Evolutionary conservation across 192 early-diverging fungal genomes (phyloP).

Genomic region (Pilaira anomala): DNA sequence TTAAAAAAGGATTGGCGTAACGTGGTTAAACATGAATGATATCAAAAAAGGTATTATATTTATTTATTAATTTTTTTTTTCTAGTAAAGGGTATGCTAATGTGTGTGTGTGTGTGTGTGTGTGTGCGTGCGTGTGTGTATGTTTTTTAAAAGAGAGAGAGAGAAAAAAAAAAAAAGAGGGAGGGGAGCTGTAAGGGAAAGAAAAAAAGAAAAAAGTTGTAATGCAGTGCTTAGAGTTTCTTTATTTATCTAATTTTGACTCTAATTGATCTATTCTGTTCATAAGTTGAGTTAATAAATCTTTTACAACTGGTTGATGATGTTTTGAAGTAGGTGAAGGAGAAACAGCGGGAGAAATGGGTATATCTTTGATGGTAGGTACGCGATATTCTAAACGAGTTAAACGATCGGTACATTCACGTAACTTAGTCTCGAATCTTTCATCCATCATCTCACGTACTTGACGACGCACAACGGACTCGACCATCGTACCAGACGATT

Average conservation of each 20-base stretch:
- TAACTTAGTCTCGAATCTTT: constrained; percentile 43
- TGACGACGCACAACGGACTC: constrained; percentile 71
- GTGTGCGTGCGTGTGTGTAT: too few relatives aligned
- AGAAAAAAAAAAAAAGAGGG: too few relatives aligned
- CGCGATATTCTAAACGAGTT: constrained; percentile 6
- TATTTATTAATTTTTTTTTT: too few relatives aligned
- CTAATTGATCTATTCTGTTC: constrained; percentile 22
- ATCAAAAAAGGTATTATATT: too few relatives aligned
- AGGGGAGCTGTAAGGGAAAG: too few relatives aligned
- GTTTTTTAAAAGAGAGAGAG: too few relatives aligned
- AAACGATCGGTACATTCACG: constrained; percentile 22
- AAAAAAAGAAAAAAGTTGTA: too few relatives aligned
- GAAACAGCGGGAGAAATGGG: not conserved
- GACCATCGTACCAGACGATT: constrained; percentile 66
- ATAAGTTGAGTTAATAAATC: constrained; percentile 4
- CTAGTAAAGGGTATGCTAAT: too few relatives aligned
- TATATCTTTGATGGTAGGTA: not conserved
- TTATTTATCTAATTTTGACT: constrained; percentile 20
- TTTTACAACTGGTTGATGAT: not conserved
- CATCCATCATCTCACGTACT: constrained; percentile 53
- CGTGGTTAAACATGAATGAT: too few relatives aligned
- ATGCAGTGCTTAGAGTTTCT: too few relatives aligned
- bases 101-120: too few relatives aligned
- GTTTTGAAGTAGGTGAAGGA: not conserved
- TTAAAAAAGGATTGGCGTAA: too few relatives aligned